A percentile compares a stretch with the other conserved stretches of the same genome.
These are phyloP conservation scores for Quercus parvula DNA, from an alignment of 306 rosid species.

Conservation along the genomic window DNA sequence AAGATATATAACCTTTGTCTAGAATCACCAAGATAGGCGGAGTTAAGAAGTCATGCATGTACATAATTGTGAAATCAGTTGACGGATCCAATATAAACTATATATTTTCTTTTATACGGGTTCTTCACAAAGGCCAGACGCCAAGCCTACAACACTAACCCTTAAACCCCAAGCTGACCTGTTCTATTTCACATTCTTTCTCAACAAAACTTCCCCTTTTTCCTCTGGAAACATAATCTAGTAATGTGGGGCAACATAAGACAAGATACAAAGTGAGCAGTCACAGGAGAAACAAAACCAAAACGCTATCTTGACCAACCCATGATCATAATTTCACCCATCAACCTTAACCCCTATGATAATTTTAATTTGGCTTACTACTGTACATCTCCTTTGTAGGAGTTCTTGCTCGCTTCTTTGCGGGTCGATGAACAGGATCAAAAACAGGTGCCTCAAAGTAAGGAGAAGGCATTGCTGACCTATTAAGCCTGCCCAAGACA, in stretches of 20 bases:
- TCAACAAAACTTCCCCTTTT: neutral
- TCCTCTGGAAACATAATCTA: neutral
- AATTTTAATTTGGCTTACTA: constrained; percentile 13
- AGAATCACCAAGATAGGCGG: too few relatives aligned
- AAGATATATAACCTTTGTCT: too few relatives aligned
- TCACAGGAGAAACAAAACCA: neutral
- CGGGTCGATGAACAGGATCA: constrained; percentile 41
- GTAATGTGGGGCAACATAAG: neutral
- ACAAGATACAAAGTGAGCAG: neutral
- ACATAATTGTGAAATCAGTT: neutral
- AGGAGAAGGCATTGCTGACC: constrained; percentile 19
- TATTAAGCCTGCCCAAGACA: constrained; percentile 47
- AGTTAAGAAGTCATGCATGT: neutral
- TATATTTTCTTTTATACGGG: neutral
- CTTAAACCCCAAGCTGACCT: neutral
- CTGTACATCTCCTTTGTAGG: constrained; percentile 14
- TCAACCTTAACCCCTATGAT: constrained; percentile 17
- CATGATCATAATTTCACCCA: neutral
- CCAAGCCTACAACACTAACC: neutral
- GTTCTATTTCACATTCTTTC: neutral
- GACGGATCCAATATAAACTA: neutral
- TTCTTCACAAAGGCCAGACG: neutral
- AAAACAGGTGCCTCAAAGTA: constrained; percentile 16
- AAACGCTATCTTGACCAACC: neutral
- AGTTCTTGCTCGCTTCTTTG: constrained; percentile 56